Evolutionary conservation across 805 yeast species (phyloP).

Genomic region (Phaffomyces thermotolerans): DNA sequence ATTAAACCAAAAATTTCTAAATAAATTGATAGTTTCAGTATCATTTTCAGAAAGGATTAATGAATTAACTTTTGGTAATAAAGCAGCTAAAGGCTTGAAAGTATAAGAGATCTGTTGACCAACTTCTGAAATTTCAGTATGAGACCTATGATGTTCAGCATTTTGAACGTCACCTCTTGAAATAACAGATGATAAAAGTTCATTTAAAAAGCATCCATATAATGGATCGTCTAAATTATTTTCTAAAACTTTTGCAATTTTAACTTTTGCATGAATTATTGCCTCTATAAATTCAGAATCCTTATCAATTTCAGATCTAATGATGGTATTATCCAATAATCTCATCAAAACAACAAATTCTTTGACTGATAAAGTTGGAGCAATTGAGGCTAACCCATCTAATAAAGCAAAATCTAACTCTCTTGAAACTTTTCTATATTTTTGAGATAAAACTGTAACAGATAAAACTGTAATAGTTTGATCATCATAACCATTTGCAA

Average conservation of each 20-base stretch:
- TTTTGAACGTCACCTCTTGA: constrained; percentile 73
- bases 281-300: constrained; percentile 32
- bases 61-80: constrained; percentile 56
- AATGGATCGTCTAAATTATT: constrained; percentile 33
- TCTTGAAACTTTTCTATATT: constrained; percentile 42
- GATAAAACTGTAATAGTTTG: constrained; percentile 70
- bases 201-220: constrained; percentile 52
- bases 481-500: constrained; percentile 61
- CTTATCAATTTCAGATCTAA: constrained; percentile 35
- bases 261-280: constrained; percentile 44
- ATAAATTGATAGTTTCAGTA: constrained; percentile 48
- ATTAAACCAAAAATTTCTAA: constrained; percentile 92
- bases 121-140: constrained; percentile 58
- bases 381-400: constrained; percentile 55
- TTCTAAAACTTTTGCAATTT: constrained; percentile 30
- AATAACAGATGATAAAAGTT: constrained; percentile 58
- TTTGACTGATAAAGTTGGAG: constrained; percentile 51
- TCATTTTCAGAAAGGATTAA: constrained; percentile 28
- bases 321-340: constrained; percentile 45
- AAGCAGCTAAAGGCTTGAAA: constrained; percentile 66
- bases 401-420: constrained; percentile 50
- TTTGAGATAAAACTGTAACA: constrained; percentile 76
- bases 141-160: constrained; percentile 74
- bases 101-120: constrained; percentile 61
- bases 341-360: constrained; percentile 61